Conservation (phyloP, 164 flowering plant genomes). For the Chimonanthus praecox region DNA sequence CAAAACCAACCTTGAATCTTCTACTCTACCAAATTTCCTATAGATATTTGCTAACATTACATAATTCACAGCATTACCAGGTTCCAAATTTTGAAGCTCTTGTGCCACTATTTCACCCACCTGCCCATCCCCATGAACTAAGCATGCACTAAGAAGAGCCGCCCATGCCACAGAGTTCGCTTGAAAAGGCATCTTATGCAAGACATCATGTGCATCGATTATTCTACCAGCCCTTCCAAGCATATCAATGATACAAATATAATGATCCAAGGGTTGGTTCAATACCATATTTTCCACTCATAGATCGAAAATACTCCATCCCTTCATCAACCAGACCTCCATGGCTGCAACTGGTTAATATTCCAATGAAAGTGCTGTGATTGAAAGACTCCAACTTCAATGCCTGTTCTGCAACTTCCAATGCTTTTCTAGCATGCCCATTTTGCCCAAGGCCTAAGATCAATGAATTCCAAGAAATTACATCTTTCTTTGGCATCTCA, state of each 20-base stretch:
- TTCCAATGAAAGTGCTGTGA: slow-evolving; percentile 22
- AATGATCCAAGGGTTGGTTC: slow-evolving; percentile 27
- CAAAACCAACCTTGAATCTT: slow-evolving; percentile 14
- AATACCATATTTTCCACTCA: slow-evolving; percentile 16
- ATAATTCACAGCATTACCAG: slow-evolving; percentile 19
- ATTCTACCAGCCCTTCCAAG: slow-evolving; percentile 30
- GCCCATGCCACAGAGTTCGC: slow-evolving; percentile 25
- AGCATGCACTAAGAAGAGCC: slow-evolving; percentile 24
- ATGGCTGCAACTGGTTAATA: slow-evolving; percentile 24
- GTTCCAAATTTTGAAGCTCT: slow-evolving; percentile 22
- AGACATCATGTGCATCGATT: slow-evolving; percentile 18
- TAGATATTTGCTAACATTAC: slow-evolving; percentile 28
- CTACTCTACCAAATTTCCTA: slow-evolving; percentile 13
- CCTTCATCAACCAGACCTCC: slow-evolving; percentile 31
- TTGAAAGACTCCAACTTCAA: slow-evolving; percentile 15
- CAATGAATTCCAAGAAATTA: slow-evolving; percentile 26
- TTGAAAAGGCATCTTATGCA: slow-evolving; percentile 22
- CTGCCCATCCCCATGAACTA: slow-evolving; percentile 18
- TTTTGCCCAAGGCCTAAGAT: slow-evolving; percentile 26
- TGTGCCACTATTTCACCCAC: slow-evolving; percentile 25
- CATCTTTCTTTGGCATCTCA: slow-evolving; percentile 20
- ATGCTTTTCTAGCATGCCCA: slow-evolving; percentile 24
- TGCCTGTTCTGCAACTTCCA: slow-evolving; percentile 25
- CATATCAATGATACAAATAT: slow-evolving; percentile 31
- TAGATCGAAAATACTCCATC: slow-evolving; percentile 21